phyloP scores from a whole-genome alignment of 2,329 filamentous ascomycete species.

The Nothophaeocryptopus gaeumannii region DNA sequence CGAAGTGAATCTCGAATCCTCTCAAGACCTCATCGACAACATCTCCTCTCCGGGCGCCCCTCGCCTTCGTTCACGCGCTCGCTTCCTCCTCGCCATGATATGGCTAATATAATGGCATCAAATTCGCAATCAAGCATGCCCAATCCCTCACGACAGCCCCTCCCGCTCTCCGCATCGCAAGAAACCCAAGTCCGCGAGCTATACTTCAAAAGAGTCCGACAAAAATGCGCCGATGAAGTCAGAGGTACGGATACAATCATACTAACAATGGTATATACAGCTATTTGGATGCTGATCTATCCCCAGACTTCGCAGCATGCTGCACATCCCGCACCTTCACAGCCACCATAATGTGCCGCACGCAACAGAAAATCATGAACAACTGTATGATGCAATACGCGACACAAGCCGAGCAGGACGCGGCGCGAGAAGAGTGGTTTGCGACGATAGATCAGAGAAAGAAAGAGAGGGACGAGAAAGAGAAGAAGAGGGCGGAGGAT shows the following conservation, averaged over 20 bases:
- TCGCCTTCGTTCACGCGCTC: no score
- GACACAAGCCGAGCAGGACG: conserved; percentile 79
- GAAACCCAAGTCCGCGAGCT: conserved; percentile 78
- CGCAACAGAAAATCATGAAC: conserved; percentile 83
- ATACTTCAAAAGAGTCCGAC: conserved; percentile 75
- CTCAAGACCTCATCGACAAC: no score
- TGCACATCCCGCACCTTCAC: conserved; percentile 81
- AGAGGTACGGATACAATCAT: no score
- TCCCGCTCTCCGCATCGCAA: conserved; percentile 78
- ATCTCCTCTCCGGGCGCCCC: no score
- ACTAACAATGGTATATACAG: no score
- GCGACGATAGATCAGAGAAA: conserved; percentile 68
- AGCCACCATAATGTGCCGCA: conserved; percentile 80
- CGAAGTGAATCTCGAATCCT: no score
- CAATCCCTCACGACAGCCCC: conserved; percentile 61
- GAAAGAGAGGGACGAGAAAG: conserved; percentile 60
- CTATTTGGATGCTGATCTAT: no score
- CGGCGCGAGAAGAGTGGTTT: conserved; percentile 92
- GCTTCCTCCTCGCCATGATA: conserved; percentile 6
- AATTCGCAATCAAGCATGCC: conserved; percentile 14
- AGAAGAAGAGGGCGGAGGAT: conserved; percentile 41
- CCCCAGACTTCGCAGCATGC: conserved; percentile 83
- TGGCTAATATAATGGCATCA: conserved; percentile 23
- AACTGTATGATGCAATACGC: conserved; percentile 86
- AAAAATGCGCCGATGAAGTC: conserved; percentile 63